A percentile compares a stretch with the other conserved stretches of the same genome.
Evolutionary conservation across 192 early-diverging fungal species (phyloP).

Genomic region (Linnemannia schmuckeri): DNA sequence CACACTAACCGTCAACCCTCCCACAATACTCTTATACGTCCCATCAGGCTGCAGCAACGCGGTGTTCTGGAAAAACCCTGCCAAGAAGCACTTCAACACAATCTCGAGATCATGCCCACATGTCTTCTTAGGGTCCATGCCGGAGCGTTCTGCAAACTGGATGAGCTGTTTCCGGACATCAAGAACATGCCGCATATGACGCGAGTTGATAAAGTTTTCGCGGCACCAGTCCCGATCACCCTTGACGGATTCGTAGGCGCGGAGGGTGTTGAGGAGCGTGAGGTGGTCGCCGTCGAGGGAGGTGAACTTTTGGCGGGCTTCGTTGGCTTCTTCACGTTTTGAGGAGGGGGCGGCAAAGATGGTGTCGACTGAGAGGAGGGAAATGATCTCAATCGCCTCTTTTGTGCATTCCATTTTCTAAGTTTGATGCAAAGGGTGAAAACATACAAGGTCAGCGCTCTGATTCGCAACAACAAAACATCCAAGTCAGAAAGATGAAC

Average conservation of each 20-base stretch:
- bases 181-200: conserved; percentile 88
- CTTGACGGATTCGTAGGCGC: conserved; percentile 80
- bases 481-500: not conserved
- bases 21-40: conserved; percentile 81
- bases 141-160: conserved; percentile 78
- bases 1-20: conserved; percentile 81
- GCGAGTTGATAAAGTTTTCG: conserved; percentile 91
- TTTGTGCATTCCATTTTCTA: conserved; percentile 79
- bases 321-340: conserved; percentile 87
- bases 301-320: conserved; percentile 85
- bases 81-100: conserved; percentile 87
- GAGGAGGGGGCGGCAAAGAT: conserved; percentile 91
- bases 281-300: conserved; percentile 94
- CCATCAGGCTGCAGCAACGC: conserved; percentile 91
- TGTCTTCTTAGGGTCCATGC: conserved; percentile 71
- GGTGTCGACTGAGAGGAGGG: conserved; percentile 92
- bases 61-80: conserved; percentile 92
- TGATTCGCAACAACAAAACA: not conserved
- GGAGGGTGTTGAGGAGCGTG: conserved; percentile 88
- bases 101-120: conserved; percentile 82
- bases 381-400: conserved; percentile 91
- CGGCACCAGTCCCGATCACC: conserved; percentile 91
- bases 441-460: not conserved
- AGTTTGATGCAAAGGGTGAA: not conserved
- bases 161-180: conserved; percentile 91